Evolutionary conservation across 371 early-diverging fungal species (phyloP).

Genomic region (Mucor plumbeus): DNA sequence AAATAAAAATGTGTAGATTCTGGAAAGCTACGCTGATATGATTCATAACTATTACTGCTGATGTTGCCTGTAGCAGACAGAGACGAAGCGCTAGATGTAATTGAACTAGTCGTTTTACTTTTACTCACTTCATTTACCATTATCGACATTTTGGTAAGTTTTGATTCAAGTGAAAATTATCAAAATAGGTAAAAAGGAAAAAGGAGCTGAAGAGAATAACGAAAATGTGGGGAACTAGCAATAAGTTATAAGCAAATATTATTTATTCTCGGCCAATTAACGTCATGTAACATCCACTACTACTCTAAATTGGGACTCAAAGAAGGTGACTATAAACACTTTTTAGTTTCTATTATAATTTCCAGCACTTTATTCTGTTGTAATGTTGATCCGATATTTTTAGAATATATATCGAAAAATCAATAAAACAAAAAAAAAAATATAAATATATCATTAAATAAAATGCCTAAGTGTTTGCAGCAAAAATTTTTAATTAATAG

Average conservation of each 20-base stretch:
- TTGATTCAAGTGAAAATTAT: neutral
- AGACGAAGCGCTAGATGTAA: neutral
- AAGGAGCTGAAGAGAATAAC: neutral
- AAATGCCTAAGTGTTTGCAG: too few relatives aligned
- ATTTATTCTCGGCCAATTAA: neutral
- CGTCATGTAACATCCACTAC: neutral
- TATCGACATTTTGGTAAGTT: neutral
- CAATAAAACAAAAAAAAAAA: too few relatives aligned
- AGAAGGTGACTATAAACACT: too few relatives aligned
- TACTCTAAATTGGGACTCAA: too few relatives aligned
- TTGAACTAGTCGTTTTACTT: neutral
- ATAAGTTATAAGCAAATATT: neutral
- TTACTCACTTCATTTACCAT: neutral
- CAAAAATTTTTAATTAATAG: too few relatives aligned
- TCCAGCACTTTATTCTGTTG: too few relatives aligned
- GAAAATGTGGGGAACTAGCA: neutral
- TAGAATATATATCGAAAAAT: too few relatives aligned
- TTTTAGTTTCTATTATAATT: too few relatives aligned
- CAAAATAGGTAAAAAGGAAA: neutral
- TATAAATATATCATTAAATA: too few relatives aligned
- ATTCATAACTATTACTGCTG: neutral
- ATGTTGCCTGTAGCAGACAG: neutral
- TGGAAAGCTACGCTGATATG: constrained; percentile 10
- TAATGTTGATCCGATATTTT: too few relatives aligned
- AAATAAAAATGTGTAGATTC: constrained; percentile 41